Conservation (phyloP, 179 eudicot genomes). For the Patellifolia procumbens region DNA sequence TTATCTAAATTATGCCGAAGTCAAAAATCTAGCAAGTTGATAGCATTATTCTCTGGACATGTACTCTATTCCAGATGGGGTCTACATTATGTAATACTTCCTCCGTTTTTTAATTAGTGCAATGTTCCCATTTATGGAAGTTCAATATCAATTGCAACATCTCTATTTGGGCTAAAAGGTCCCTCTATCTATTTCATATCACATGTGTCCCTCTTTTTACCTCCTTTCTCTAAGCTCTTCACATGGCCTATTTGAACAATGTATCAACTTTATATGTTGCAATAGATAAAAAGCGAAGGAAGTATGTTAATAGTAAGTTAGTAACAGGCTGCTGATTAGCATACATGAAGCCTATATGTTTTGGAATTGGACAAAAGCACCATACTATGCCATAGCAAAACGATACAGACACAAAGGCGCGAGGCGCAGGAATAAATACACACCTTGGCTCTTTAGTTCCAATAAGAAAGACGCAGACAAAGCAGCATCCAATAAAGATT, state of each 20-base stretch:
- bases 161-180: too few species aligned
- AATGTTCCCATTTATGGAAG: too few species aligned
- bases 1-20: background rate
- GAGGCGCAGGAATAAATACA: background rate
- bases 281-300: too few species aligned
- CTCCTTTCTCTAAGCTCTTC: too few species aligned
- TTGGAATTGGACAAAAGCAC: slow-evolving; percentile 5
- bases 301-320: background rate
- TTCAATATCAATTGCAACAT: too few species aligned
- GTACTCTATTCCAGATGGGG: background rate
- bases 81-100: background rate
- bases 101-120: too few species aligned
- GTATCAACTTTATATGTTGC: too few species aligned
- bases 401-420: background rate
- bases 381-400: background rate
- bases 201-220: too few species aligned
- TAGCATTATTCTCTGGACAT: slow-evolving; percentile 1
- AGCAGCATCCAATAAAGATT: slow-evolving; percentile 81
- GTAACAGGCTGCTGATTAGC: slow-evolving; percentile 4
- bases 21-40: background rate
- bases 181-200: too few species aligned
- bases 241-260: too few species aligned
- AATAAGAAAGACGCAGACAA: slow-evolving; percentile 66
- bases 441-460: slow-evolving; percentile 95
- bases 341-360: background rate